Evolutionary conservation across 371 early-diverging fungal species (phyloP).

Genomic region (Apophysomyces ossiformis): DNA sequence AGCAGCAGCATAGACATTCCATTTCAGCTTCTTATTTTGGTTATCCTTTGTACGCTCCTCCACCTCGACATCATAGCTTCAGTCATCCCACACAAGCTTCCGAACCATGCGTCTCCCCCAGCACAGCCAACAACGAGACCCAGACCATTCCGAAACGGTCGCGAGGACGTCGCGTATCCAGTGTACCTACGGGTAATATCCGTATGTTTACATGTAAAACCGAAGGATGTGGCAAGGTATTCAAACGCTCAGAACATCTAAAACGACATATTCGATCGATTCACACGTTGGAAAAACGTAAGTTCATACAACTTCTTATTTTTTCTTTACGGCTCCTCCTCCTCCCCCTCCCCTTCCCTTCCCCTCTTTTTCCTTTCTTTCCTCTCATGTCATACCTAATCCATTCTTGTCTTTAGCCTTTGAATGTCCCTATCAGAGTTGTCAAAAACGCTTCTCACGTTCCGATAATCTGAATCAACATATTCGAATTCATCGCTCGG

Average conservation of each 20-base stretch:
- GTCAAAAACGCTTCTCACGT: constrained; percentile 28
- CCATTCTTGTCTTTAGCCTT: constrained; percentile 14
- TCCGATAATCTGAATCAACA: constrained; percentile 34
- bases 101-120: not conserved
- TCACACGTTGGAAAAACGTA: constrained; percentile 54
- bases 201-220: constrained; percentile 33
- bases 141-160: constrained; percentile 3
- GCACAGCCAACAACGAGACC: not conserved
- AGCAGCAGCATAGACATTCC: constrained; percentile 25
- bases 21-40: constrained; percentile 7
- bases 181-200: not conserved
- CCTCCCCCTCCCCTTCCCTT: no score
- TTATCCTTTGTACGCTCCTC: constrained; percentile 17
- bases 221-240: constrained; percentile 46
- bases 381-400: no score
- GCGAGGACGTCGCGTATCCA: constrained; percentile 8
- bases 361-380: no score
- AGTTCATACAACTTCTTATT: constrained; percentile 12
- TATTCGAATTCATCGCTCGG: constrained; percentile 29
- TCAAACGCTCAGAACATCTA: constrained; percentile 57
- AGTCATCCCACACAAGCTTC: constrained; percentile 18
- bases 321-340: not conserved
- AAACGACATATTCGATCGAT: constrained; percentile 58
- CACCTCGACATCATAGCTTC: constrained; percentile 19
- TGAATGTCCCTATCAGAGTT: constrained; percentile 24